Conservation (phyloP, 106 monocot genomes). For the Allium sativum region DNA sequence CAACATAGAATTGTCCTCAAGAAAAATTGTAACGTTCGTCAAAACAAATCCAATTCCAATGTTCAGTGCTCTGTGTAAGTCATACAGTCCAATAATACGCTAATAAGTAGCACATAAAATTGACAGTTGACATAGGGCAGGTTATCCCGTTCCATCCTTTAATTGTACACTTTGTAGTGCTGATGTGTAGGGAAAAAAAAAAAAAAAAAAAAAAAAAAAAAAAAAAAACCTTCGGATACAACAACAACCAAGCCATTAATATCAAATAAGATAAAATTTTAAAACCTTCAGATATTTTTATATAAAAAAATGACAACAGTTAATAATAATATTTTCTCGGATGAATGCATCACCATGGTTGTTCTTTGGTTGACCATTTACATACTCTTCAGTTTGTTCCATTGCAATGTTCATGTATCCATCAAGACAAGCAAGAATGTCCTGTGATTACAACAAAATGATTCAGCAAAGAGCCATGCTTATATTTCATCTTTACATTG, state of each 20-base stretch:
- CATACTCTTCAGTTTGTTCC: conserved; percentile 99
- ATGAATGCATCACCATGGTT: conserved; percentile 99
- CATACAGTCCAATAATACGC: neutral
- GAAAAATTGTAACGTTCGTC: no score
- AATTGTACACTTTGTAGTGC: conserved; percentile 67
- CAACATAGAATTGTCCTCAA: no score
- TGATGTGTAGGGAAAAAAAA: conserved; percentile 91
- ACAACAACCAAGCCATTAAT: no score
- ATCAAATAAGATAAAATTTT: conserved; percentile 36
- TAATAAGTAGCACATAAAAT: conserved; percentile 3
- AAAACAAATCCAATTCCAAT: no score
- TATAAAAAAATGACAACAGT: no score
- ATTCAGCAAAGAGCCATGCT: neutral
- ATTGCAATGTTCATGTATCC: conserved; percentile 99
- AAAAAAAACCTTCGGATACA: no score
- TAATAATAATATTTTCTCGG: conserved; percentile 59
- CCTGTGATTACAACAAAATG: conserved; percentile 11
- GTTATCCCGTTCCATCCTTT: conserved; percentile 19
- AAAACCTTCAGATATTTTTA: conserved; percentile 1
- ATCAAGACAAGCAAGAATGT: conserved; percentile 92
- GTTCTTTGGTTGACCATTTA: conserved; percentile 94
- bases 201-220: no score
- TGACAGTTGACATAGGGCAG: neutral
- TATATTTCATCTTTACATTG: no score
- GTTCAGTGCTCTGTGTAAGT: neutral